Evolutionary conservation across 305 asterid species (phyloP), one percentile per base, ranked within the genome.

Genomic region (Caryopteris hybrid): DNA sequence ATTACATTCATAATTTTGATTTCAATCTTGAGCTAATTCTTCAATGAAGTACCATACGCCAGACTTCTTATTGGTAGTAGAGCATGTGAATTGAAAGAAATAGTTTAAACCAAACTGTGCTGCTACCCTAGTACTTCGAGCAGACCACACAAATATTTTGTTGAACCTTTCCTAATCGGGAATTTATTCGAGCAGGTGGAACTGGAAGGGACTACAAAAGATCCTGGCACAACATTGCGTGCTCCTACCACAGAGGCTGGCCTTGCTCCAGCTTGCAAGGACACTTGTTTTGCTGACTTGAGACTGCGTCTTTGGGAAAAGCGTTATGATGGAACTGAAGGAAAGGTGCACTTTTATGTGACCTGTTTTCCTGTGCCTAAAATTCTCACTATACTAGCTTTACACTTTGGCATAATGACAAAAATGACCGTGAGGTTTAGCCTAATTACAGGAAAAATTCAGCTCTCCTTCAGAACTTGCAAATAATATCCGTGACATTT

Each of bases 191-290:
- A 65, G 68, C 83, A 94, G 99, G 96, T 88, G 43, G 96, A 86
- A 78, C 48, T 94, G 80, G 91, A 85, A 77, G 97, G 92, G 13
- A 89, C 80, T 56, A 79, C 97, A 29, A 66, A 76, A 72, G 97
- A 87, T 69, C 83, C 84, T 0, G 99, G 96, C 53, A 87, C 96
- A 5, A 80, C 97, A 25, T 48, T 94, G 75, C 96, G 98, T 22
- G 99, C 98, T 68, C 99, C 99, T 50, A 94, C 99, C 50, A 69
- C 78, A 16, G 99, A 94, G 73, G 72, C 86, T 12, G 99, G 99
- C 51, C 78, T 94, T 20, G 91, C 94, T 58, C 98, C 98, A 18
- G 95, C 91, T 34, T 94, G 98, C 75, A 85, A 65, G 77, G 99
- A 94, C 78, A 87, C 96, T 72, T 91, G 99, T 76, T 86, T 65